Base-by-base conservation (phyloP, 352 stramenopile genomes). In the Thraustochytrium sp. region DNA sequence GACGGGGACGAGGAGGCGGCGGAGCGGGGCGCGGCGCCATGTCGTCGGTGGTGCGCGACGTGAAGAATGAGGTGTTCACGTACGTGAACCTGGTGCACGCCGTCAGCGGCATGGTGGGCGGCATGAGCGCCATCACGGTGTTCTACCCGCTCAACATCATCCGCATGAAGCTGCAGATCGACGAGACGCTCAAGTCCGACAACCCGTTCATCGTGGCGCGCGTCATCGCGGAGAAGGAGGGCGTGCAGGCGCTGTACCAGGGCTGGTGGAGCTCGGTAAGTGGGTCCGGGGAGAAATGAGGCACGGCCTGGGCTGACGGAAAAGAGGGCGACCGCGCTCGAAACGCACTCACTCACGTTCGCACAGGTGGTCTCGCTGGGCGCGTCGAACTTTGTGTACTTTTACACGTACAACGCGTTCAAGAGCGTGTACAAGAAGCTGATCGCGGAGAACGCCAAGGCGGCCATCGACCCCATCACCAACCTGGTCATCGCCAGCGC, bases 321-420 rank as follows among this genome's bases (percentile, higher is more conserved):
- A n/a, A n/a, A n/a, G n/a, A n/a, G n/a, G n/a, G n/a, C n/a, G n/a
- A n/a, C n/a, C n/a, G n/a, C n/a, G n/a, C n/a, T n/a, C n/a, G n/a
- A n/a, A n/a, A n/a, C n/a, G n/a, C n/a, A n/a, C n/a, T n/a, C n/a
- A n/a, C n/a, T n/a, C n/a, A n/a, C n/a, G n/a, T n/a, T n/a, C n/a
- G n/a, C 40, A 72, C 59, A 72, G 59, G 75, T 84, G 2, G 76
- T 83, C 8, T 63, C 63, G 23, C 64, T 89, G 62, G 87, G 91
- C 86, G 74, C 90, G 51, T 93, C 89, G 36, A 95, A 95, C 86
- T 94, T 94, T 84, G 86, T 96, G 72, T 96, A 94, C 76, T 95
- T 95, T 87, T 95, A 93, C 86, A 93, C 89, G 87, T 94, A 85
- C 87, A 87, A 62, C 59, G 34, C 51, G 61, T 85, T 87, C 56